Percentiles rank a stretch among this genome's conserved stretches.
Evolutionary conservation across 2,329 filamentous ascomycete species (phyloP).

Genomic region (Pseudogymnoascus pannorum): DNA sequence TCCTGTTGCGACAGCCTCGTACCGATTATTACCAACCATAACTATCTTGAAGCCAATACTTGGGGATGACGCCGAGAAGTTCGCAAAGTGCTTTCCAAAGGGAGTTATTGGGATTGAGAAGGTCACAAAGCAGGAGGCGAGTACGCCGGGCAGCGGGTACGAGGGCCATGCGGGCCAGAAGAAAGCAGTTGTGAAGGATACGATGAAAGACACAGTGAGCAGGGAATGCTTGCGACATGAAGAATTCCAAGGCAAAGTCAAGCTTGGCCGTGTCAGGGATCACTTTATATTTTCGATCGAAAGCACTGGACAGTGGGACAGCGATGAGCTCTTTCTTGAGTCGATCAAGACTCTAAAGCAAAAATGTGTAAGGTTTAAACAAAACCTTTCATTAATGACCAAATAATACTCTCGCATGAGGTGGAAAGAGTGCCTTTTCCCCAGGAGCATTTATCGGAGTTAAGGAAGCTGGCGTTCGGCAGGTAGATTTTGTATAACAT

Average conservation of each 20-base stretch:
- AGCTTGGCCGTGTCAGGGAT: slow-evolving; percentile 80
- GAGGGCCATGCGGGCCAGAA: slow-evolving; percentile 69
- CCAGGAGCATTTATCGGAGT: slow-evolving; percentile 26
- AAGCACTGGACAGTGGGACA: slow-evolving; percentile 91
- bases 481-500: slow-evolving; percentile 14
- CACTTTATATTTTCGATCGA: slow-evolving; percentile 98
- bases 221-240: slow-evolving; percentile 84
- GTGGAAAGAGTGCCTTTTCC: not conserved
- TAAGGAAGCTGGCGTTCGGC: slow-evolving; percentile 23
- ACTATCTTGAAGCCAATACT: slow-evolving; percentile 76
- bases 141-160: slow-evolving; percentile 53
- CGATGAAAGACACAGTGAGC: slow-evolving; percentile 93
- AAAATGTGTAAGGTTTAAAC: slow-evolving; percentile 70
- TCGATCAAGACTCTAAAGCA: slow-evolving; percentile 75
- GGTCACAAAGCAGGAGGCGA: slow-evolving; percentile 61
- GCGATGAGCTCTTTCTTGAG: slow-evolving; percentile 88
- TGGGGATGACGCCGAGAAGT: slow-evolving; percentile 81
- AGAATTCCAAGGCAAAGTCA: slow-evolving; percentile 93
- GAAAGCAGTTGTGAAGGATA: slow-evolving; percentile 79
- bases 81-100: slow-evolving; percentile 77
- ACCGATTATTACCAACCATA: slow-evolving; percentile 84
- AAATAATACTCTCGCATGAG: slow-evolving; percentile 22
- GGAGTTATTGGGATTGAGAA: slow-evolving; percentile 79
- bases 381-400: slow-evolving; percentile 61
- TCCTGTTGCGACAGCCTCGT: slow-evolving; percentile 88